Evolutionary conservation across 768 basidiomycete genomes (phyloP), one percentile per base, ranked within the genome.

Genomic region (Agrocybe praecox): DNA sequence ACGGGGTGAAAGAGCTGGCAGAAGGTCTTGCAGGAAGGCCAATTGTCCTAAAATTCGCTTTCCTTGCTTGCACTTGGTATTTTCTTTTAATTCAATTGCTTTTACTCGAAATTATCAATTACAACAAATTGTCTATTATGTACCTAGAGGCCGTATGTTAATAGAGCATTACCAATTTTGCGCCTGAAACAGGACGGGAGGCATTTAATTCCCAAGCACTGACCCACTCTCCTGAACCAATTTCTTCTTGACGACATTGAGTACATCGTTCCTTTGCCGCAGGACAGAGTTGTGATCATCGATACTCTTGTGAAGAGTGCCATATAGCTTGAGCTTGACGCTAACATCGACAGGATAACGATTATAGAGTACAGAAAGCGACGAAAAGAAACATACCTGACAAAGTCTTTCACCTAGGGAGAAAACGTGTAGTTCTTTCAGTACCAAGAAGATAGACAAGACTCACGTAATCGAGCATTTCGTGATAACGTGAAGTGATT

Each of bases 401-500:
- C 79, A 53, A 82, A 76, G 18, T 76, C 70, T 62, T 85, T 85
- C 1, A 73, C 74, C 79, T 81, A 58, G 21, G 32, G n/a, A 11
- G 15, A 29, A 46, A 15, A 23, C 40, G 17, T 33, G 24, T 10
- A 44, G 42, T 29, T 45, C 24, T 18, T 12, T 34, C 52, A 11
- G 18, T 42, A 49, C 46, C 26, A 45, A 43, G 29, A 44, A 18
- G 49, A 19, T 17, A 23, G 33, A 18, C 22, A 6, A 32, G 17
- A 76, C 82, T 60, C 57, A 84, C 84, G 42, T 78, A 76, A 55
- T 84, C 81, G 29, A 85, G 65, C 22, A 84, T 69, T 62, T 76
- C 76, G 11, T 58, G 57, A 56, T 79, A 85, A 26, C 73, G 72
- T 14, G 61, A 60, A 3, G 71, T 65, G 52, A 85, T 67, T 59